Conservation (phyloP, 169 alveolate genomes). For the Babesia sp. region DNA sequence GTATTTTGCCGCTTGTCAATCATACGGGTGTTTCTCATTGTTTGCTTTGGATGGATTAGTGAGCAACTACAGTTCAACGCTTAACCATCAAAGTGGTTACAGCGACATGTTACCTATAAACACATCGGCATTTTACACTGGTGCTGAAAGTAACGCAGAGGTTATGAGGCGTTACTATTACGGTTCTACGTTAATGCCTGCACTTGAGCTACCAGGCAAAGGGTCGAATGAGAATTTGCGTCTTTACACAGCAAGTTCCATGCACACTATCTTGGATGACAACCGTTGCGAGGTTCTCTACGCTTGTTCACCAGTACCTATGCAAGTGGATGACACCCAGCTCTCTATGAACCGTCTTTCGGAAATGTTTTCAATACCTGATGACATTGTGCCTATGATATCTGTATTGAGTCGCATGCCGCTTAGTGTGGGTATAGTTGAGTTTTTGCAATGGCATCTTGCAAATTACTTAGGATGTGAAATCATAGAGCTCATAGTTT, state of each 20-base stretch:
- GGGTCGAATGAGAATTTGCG: constrained; percentile 11
- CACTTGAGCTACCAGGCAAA: constrained; percentile 18
- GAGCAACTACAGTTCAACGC: constrained; percentile 12
- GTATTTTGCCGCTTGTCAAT: constrained; percentile 53
- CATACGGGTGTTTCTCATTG: constrained; percentile 58
- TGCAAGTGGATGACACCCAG: constrained; percentile 13
- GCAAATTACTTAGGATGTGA: not conserved
- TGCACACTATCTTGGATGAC: constrained; percentile 23
- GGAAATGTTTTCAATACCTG: not conserved
- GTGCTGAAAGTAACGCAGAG: constrained; percentile 5
- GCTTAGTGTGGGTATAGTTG: constrained; percentile 2
- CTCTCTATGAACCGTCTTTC: not conserved
- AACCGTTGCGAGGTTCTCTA: constrained; percentile 17
- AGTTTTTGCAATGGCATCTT: constrained; percentile 26
- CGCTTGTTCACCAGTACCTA: not conserved
- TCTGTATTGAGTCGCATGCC: constrained; percentile 22
- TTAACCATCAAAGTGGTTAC: constrained; percentile 44
- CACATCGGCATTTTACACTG: constrained; percentile 12
- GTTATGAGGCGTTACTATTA: constrained; percentile 32
- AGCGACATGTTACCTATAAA: constrained; percentile 34
- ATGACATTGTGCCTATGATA: not conserved
- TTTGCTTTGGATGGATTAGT: constrained; percentile 26
- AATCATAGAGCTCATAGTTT: not conserved
- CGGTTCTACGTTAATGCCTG: constrained; percentile 39
- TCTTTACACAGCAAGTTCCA: constrained; percentile 8